Percentiles rank a stretch among this genome's conserved stretches.
phyloP scores from a whole-genome alignment of 2,329 filamentous ascomycete species.

The Didymella exigua region DNA sequence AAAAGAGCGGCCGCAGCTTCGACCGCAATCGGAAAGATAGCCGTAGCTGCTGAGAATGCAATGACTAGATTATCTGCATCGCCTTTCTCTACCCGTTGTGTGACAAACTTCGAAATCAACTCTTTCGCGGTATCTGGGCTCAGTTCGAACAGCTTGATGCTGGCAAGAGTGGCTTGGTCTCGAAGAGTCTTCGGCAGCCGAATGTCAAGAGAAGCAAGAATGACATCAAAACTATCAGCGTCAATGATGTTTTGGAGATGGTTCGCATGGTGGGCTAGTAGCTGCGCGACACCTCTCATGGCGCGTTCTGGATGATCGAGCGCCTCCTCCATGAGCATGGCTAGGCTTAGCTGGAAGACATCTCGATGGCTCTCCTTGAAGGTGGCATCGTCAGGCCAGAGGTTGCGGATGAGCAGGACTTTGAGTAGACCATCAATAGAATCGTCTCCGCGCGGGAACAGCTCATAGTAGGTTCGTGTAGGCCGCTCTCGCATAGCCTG shows the following conservation, averaged over 20 bases:
- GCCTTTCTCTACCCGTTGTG: conserved; percentile 70
- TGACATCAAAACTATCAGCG: conserved; percentile 77
- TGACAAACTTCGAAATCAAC: conserved; percentile 76
- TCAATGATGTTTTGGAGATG: conserved; percentile 69
- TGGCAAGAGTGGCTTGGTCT: conserved; percentile 80
- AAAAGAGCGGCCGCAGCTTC: conserved; percentile 78
- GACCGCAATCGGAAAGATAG: conserved; percentile 84
- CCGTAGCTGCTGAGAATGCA: conserved; percentile 89
- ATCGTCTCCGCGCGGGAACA: conserved; percentile 54
- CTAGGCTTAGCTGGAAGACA: conserved; percentile 77
- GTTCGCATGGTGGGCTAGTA: conserved; percentile 61
- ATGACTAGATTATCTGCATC: conserved; percentile 88
- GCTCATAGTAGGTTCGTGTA: conserved; percentile 51
- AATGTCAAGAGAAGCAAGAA: conserved; percentile 86
- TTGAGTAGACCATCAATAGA: conserved; percentile 52
- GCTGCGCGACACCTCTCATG: conserved; percentile 64
- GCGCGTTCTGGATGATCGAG: conserved; percentile 71
- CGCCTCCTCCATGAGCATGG: conserved; percentile 87
- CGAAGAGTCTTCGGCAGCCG: conserved; percentile 74
- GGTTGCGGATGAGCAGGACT: conserved; percentile 49
- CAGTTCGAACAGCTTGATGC: conserved; percentile 81
- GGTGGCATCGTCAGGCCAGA: conserved; percentile 50
- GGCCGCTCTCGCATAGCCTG: conserved; percentile 46
- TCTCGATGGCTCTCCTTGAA: conserved; percentile 60
- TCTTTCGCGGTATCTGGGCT: conserved; percentile 72